phyloP scores from a whole-genome alignment of 495 filamentous ascomycete genomes.

The Xylaria castorea region DNA sequence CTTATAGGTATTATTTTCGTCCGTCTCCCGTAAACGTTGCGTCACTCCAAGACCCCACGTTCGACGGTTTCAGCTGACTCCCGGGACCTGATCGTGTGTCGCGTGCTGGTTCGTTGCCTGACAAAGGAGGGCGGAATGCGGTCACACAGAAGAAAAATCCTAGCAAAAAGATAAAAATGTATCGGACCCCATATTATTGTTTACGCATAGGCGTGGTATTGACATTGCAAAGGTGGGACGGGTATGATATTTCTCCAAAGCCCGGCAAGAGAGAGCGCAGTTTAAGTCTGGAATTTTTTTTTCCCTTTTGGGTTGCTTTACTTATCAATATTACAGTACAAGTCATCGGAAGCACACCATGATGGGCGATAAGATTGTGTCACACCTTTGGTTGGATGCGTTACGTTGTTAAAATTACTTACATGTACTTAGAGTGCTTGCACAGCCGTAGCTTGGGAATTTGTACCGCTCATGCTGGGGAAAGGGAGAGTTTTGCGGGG shows the following conservation, averaged over 20 bases:
- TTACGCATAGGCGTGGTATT: background rate
- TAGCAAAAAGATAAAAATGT: background rate
- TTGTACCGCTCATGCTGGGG: slow-evolving; percentile 3
- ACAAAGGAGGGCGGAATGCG: slow-evolving; percentile 19
- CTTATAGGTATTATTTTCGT: background rate
- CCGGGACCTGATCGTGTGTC: slow-evolving; percentile 24
- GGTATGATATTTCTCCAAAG: background rate
- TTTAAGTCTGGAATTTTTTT: background rate
- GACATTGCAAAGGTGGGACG: background rate
- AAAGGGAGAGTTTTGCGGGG: slow-evolving; percentile 25
- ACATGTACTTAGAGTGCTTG: background rate
- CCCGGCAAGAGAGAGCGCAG: background rate
- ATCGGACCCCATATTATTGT: background rate
- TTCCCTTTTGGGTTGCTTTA: background rate
- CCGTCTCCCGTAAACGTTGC: slow-evolving; percentile 5
- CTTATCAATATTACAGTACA: background rate
- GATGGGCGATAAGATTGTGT: background rate
- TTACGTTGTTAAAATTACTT: background rate
- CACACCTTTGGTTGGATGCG: background rate
- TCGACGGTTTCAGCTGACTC: slow-evolving; percentile 27
- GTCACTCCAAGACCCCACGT: slow-evolving; percentile 27
- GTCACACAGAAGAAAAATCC: slow-evolving; percentile 10
- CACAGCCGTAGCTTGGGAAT: background rate
- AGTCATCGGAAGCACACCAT: background rate
- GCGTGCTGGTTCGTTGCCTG: slow-evolving; percentile 28